These are phyloP conservation scores for Aurinia saxatilis DNA, from an alignment of 345 rosid genomes.

Conservation along the genomic window DNA sequence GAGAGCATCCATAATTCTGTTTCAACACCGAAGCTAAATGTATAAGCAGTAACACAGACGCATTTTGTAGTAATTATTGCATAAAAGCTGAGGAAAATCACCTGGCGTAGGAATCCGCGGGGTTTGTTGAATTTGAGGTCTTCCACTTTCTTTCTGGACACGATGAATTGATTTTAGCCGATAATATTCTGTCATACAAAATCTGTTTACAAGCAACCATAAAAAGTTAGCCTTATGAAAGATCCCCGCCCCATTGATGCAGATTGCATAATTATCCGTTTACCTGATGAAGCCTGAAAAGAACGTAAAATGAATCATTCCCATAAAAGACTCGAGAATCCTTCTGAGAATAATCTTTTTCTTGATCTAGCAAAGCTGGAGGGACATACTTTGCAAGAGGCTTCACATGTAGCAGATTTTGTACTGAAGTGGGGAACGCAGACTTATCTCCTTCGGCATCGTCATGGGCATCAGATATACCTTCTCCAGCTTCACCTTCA, in stretches of 20 bases:
- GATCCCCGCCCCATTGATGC: neutral
- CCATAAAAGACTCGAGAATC: conserved; percentile 76
- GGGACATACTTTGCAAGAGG: conserved; percentile 82
- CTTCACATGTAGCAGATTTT: conserved; percentile 60
- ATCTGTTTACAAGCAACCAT: conserved; percentile 38
- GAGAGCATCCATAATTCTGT: conserved; percentile 87
- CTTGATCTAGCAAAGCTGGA: conserved; percentile 38
- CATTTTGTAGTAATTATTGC: neutral
- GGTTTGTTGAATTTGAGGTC: conserved; percentile 56
- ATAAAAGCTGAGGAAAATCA: conserved; percentile 8
- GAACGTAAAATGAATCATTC: conserved; percentile 87
- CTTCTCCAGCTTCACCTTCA: conserved; percentile 87
- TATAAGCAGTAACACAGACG: conserved; percentile 9
- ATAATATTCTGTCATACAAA: conserved; percentile 76
- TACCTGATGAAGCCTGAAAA: conserved; percentile 97
- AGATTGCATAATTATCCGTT: neutral
- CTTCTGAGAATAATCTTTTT: conserved; percentile 39
- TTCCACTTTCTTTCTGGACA: conserved; percentile 88
- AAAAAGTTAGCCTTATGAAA: neutral
- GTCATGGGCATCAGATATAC: conserved; percentile 53
- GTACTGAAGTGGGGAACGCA: conserved; percentile 56
- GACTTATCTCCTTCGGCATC: conserved; percentile 71
- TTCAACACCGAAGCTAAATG: conserved; percentile 2
- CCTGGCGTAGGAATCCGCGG: conserved; percentile 86
- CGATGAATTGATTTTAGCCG: conserved; percentile 88